phyloP scores from a whole-genome alignment of 768 basidiomycete genomes.

The Tricholoma flavovirens region DNA sequence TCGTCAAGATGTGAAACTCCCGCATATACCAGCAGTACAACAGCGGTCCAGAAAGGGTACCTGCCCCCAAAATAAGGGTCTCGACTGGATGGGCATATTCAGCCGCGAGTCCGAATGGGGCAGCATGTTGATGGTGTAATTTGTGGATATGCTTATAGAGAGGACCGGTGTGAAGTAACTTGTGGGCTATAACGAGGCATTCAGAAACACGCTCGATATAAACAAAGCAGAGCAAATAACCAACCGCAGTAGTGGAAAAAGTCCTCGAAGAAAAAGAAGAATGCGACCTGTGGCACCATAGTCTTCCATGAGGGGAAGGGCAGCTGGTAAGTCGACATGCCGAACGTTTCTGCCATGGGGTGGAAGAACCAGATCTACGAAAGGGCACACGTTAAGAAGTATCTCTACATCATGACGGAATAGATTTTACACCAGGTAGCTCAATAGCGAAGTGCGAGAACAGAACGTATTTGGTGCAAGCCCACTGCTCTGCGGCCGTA shows the following conservation, averaged over 20 bases:
- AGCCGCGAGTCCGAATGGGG: slow-evolving; percentile 94
- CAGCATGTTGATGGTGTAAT: slow-evolving; percentile 95
- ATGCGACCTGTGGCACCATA: slow-evolving; percentile 70
- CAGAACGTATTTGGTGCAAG: slow-evolving; percentile 90
- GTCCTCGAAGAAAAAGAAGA: slow-evolving; percentile 97
- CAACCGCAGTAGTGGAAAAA: slow-evolving; percentile 86
- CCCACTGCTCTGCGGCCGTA: slow-evolving; percentile 81
- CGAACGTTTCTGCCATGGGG: slow-evolving; percentile 79
- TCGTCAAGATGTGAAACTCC: slow-evolving; percentile 85
- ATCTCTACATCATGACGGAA: neutral
- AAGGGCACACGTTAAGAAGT: neutral
- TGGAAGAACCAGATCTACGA: slow-evolving; percentile 85
- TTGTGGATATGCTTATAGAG: slow-evolving; percentile 95
- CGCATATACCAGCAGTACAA: slow-evolving; percentile 73
- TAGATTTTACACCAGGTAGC: slow-evolving; percentile 71
- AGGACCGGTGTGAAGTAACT: slow-evolving; percentile 76
- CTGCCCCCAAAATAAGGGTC: slow-evolving; percentile 89
- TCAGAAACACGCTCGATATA: neutral
- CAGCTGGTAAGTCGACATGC: slow-evolving; percentile 90
- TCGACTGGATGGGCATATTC: slow-evolving; percentile 98
- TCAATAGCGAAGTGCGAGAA: slow-evolving; percentile 96
- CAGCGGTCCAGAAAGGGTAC: slow-evolving; percentile 85
- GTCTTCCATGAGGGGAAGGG: slow-evolving; percentile 74
- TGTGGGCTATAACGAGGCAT: slow-evolving; percentile 55
- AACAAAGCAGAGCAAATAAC: slow-evolving; percentile 14